Conservation (phyloP, 78 protist genomes). For the Dictyostelium discoideum region DNA sequence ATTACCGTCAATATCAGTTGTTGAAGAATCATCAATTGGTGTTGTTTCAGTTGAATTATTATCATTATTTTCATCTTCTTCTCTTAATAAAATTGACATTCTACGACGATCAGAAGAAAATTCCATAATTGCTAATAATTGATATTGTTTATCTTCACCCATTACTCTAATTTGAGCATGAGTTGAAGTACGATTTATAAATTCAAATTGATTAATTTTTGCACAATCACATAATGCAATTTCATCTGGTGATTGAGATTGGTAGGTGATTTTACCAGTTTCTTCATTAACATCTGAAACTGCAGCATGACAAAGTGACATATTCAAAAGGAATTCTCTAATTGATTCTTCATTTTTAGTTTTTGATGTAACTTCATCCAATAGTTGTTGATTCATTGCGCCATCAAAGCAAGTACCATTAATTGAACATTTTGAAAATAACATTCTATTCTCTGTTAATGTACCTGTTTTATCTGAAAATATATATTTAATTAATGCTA, state of each 20-base stretch:
- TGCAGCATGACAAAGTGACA: slow-evolving; percentile 9
- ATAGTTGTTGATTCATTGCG: slow-evolving; percentile 8
- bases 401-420: slow-evolving; percentile 6
- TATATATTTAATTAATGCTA: slow-evolving; percentile 72
- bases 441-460: slow-evolving; percentile 77
- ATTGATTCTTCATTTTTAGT: neutral
- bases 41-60: neutral
- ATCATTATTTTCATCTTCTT: neutral
- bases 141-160: slow-evolving; percentile 35
- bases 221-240: slow-evolving; percentile 88
- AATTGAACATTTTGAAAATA: slow-evolving; percentile 53
- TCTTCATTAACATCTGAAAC: slow-evolving; percentile 5
- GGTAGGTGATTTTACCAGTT: neutral
- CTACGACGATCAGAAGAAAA: slow-evolving; percentile 76
- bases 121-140: slow-evolving; percentile 68
- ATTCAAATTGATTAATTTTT: neutral
- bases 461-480: slow-evolving; percentile 88
- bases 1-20: neutral
- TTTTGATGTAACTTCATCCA: neutral
- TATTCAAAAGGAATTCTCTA: slow-evolving; percentile 17
- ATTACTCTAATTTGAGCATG: slow-evolving; percentile 11
- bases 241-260: slow-evolving; percentile 89
- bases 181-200: neutral
- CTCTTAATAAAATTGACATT: slow-evolving; percentile 68
- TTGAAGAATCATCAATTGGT: neutral